A percentile compares a stretch with the other conserved stretches of the same genome.
Evolutionary conservation across 768 basidiomycete species (phyloP).

Genomic region (Suillus subaureus): DNA sequence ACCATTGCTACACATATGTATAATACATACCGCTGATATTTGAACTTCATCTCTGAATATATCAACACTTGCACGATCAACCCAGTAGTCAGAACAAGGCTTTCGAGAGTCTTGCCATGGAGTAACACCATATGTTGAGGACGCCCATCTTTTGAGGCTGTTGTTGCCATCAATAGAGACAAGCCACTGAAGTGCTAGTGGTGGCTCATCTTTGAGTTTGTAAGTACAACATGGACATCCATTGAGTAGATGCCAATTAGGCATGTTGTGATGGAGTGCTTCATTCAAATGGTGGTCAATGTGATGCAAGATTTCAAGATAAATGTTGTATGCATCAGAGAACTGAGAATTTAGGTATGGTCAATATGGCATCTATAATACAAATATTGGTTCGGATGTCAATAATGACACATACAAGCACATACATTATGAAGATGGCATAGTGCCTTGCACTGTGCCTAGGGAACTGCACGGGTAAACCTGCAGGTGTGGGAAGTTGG

Average conservation of each 20-base stretch:
- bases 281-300: conserved; percentile 6
- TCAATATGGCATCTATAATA: conserved; percentile 1
- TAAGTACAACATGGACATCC: conserved; percentile 15
- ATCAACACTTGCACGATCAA: background rate
- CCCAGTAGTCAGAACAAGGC: conserved; percentile 2
- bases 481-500: background rate
- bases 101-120: background rate
- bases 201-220: background rate
- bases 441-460: too few species aligned
- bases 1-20: background rate
- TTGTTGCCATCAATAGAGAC: conserved; percentile 8
- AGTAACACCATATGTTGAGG: background rate
- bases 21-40: background rate
- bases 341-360: conserved; percentile 1
- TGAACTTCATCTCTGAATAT: background rate
- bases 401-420: background rate
- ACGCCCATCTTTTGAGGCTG: background rate
- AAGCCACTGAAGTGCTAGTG: background rate
- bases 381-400: background rate
- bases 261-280: background rate
- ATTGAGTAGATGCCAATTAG: conserved; percentile 16
- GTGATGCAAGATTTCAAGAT: conserved; percentile 11
- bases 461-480: conserved; percentile 44
- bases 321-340: conserved; percentile 10
- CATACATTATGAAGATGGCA: too few species aligned